Evolutionary conservation across 176 grass and related monocot genomes (phyloP).

Genomic region (Otatea glauca): DNA sequence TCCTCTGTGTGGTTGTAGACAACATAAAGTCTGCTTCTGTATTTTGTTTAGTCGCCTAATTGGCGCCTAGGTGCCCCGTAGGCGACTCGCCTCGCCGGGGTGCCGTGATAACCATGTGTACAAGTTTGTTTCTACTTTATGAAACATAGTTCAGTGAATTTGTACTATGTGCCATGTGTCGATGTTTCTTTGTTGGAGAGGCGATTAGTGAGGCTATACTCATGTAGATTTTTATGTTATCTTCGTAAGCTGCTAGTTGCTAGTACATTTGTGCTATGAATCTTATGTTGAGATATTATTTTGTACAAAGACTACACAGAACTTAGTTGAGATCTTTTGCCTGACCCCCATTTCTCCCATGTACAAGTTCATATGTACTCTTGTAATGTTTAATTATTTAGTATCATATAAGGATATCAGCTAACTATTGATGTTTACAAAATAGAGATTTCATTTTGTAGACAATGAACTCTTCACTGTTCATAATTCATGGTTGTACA

Average conservation of each 20-base stretch:
- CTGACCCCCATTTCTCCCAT: background rate
- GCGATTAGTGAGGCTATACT: background rate
- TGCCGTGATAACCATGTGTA: too few relatives aligned
- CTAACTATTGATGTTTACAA: background rate
- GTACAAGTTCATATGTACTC: background rate
- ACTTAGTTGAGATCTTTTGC: background rate
- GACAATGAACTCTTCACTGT: background rate
- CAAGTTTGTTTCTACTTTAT: background rate
- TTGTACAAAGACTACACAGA: background rate
- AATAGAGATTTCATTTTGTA: background rate
- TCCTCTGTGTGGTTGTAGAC: too few relatives aligned
- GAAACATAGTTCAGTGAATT: background rate
- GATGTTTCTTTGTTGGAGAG: background rate
- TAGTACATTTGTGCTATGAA: background rate
- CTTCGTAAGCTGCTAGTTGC: background rate
- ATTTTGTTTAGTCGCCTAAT: too few relatives aligned
- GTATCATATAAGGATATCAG: background rate
- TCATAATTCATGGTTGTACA: background rate
- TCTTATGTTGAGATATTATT: background rate
- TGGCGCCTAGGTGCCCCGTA: too few relatives aligned
- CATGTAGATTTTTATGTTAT: background rate
- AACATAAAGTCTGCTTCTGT: too few relatives aligned
- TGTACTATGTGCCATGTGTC: background rate
- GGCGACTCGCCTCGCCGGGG: too few relatives aligned
- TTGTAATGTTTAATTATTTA: background rate